Percentiles rank a stretch among this genome's conserved stretches.
These are phyloP conservation scores for Fraxinus americana DNA, from an alignment of 257 asterid species.

Conservation along the genomic window DNA sequence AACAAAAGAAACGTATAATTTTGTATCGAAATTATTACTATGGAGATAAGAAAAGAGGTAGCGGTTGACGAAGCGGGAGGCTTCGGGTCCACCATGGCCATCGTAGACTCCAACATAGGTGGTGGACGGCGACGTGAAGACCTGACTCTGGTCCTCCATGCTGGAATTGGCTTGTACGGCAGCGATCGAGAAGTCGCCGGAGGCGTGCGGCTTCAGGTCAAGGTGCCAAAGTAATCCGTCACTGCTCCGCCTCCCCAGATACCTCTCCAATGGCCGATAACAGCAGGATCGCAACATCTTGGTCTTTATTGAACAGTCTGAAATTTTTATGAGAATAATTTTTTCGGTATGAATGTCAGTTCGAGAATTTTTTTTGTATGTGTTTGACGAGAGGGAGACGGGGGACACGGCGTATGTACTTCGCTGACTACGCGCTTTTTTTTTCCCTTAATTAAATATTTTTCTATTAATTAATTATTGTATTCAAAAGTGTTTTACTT, in stretches of 20 bases:
- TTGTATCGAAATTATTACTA: conserved; percentile 18
- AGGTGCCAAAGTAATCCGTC: conserved; percentile 30
- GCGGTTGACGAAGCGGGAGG: conserved; percentile 34
- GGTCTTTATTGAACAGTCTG: background rate
- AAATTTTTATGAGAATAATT: background rate
- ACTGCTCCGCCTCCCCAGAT: conserved; percentile 19
- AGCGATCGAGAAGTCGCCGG: conserved; percentile 39
- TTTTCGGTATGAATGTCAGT: background rate
- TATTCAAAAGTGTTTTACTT: background rate
- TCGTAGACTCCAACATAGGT: conserved; percentile 40
- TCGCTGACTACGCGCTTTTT: background rate
- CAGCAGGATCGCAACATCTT: conserved; percentile 11
- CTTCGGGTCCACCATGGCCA: conserved; percentile 36
- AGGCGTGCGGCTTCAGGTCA: conserved; percentile 25
- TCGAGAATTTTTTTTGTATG: no score
- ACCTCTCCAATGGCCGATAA: conserved; percentile 27
- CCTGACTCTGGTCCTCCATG: conserved; percentile 38
- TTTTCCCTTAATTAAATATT: background rate
- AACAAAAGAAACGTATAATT: background rate
- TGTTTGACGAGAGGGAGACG: background rate
- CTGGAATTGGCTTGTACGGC: conserved; percentile 35
- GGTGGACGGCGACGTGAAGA: conserved; percentile 26
- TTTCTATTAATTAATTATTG: background rate
- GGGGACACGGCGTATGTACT: background rate
- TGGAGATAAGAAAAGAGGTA: conserved; percentile 29